These are phyloP conservation scores for Aspergillus sclerotiicarbonarius DNA, from an alignment of 495 filamentous ascomycete species.

Conservation along the genomic window DNA sequence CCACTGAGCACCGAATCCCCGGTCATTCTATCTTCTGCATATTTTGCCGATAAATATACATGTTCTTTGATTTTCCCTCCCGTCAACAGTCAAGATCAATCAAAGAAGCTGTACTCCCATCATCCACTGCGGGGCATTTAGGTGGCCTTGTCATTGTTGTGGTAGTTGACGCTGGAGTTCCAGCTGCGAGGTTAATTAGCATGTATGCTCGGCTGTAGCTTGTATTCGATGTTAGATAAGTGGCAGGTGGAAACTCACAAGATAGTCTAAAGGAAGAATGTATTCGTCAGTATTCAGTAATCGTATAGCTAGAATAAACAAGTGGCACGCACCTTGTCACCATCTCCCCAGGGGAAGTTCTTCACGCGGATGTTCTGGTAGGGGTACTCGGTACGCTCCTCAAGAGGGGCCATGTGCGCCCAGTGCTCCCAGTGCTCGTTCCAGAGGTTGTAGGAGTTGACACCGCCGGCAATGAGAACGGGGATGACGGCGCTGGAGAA, in stretches of 20 bases:
- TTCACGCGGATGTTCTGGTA: constrained; percentile 92
- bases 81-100: background rate
- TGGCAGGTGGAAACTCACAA: constrained; percentile 58
- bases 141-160: constrained; percentile 79
- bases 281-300: constrained; percentile 24
- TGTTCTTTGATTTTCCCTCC: constrained; percentile 2
- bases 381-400: constrained; percentile 85
- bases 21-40: background rate
- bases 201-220: background rate
- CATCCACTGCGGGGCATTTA: constrained; percentile 32
- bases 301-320: constrained; percentile 11
- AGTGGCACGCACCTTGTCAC: constrained; percentile 72
- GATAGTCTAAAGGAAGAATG: constrained; percentile 43
- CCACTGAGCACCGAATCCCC: background rate
- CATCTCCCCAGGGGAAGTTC: constrained; percentile 89
- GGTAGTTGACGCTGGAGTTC: constrained; percentile 93
- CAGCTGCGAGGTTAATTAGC: constrained; percentile 60
- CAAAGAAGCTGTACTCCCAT: constrained; percentile 2
- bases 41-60: constrained; percentile 22
- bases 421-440: constrained; percentile 95
- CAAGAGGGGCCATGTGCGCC: constrained; percentile 77
- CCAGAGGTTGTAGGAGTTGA: constrained; percentile 89
- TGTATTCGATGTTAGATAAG: background rate
- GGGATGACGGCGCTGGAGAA: constrained; percentile 63
- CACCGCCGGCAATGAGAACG: constrained; percentile 60